Base-by-base conservation (phyloP, 192 early-diverging fungal species). In the Coemansia pectinata region DNA sequence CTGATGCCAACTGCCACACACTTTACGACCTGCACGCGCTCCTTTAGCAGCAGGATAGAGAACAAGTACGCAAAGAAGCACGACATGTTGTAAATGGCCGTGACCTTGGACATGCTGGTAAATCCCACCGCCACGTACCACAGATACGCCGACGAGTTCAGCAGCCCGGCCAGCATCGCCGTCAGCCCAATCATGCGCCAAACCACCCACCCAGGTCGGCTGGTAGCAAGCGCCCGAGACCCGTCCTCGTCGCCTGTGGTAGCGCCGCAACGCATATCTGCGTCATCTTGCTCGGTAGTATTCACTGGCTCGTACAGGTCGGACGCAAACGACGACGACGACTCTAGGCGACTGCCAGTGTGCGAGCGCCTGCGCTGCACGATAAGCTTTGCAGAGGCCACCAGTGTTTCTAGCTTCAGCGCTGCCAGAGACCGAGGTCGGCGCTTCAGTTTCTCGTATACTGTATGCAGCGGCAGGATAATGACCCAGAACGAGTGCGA, bases 11-110 rank as follows among this genome's bases (percentile, higher is more conserved):
- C 88, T 0, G 91, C 90, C 5, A 83, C 17, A 12, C 91, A 77
- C 69, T 95, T 95, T 25, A 68, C 69, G 4, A 69, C 27, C 12
- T 80, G 72, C 36, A 95, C 75, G 23, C 78, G 82, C 62, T 95
- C 93, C 42, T 85, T 82, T 7, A 93, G 76, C 58, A 95, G 67
- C 45, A 87, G 47, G 12, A 93, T 74, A 10, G 93, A 93, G 65
- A 95, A 92, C 17, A 91, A 36, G 64, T 95, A 95, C 14, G 91
- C 91, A 76, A 90, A 95, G 68, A 95, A 93, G 66, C 91, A 93
- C 21, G 87, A 85, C 23, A 86, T 92, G 77, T 95, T 93, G 86
- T 91, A 92, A 41, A 92, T 91, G 9, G 91, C 93, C 1, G 91
- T 93, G 42, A 93, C 74, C 63, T 89, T 92, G 21, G 91, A 87